phyloP scores from a whole-genome alignment of 106 monocot genomes.

The Vanilla planifolia region DNA sequence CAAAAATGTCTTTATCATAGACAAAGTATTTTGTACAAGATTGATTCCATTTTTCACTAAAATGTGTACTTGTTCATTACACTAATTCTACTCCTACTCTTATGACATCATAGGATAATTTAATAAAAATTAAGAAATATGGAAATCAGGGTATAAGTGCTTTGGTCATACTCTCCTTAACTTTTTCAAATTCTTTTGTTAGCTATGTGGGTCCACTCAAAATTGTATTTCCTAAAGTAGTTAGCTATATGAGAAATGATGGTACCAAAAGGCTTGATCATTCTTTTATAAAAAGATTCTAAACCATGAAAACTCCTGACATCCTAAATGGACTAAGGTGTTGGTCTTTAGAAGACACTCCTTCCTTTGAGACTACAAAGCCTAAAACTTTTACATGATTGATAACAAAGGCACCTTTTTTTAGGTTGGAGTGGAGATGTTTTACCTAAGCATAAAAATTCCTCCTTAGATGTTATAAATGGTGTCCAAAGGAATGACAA shows the following conservation, averaged over 20 bases:
- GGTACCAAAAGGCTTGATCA: background rate
- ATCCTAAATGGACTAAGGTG: background rate
- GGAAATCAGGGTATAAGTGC: background rate
- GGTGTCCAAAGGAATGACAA: too few relatives aligned
- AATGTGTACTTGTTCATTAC: background rate
- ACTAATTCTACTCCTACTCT: background rate
- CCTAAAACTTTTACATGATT: too few relatives aligned
- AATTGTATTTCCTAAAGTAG: background rate
- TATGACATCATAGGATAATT: background rate
- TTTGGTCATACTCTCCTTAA: too few relatives aligned
- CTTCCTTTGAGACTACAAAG: too few relatives aligned
- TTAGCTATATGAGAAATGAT: background rate
- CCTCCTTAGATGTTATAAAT: too few relatives aligned
- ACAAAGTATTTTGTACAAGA: background rate
- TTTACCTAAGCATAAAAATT: too few relatives aligned
- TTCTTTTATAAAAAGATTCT: background rate
- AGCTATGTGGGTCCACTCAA: background rate
- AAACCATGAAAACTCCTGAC: background rate
- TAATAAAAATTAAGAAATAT: background rate
- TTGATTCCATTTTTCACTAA: conserved; percentile 2
- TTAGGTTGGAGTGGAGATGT: too few relatives aligned
- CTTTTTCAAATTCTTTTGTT: background rate
- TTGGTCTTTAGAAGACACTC: too few relatives aligned
- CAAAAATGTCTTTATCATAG: background rate
- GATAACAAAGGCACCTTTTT: too few relatives aligned